Base-by-base conservation (phyloP, 805 yeast species). In the Wickerhamomyces sydowiorum region DNA sequence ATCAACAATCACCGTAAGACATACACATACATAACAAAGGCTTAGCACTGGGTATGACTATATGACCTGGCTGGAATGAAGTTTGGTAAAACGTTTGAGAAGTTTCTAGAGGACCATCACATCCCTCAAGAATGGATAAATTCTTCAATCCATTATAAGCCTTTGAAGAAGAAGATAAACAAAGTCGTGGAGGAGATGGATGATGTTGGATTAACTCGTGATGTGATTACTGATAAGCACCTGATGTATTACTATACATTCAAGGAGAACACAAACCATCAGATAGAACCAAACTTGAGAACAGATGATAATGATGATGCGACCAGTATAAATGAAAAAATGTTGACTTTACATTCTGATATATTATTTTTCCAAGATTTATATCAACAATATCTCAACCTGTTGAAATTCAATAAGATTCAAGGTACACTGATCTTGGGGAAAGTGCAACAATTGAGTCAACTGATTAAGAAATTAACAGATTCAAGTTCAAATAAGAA, bases 81-180 rank as follows among this genome's bases (percentile, higher is more conserved):
- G 70, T 84, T 85, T 57, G 90, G 87, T 5, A 85, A 84, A 57
- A 72, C 75, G 6, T 74, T 81, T 43, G 83, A 84, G 54, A 77
- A 80, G 51, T 73, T 79, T 2, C 67, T 85, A 20, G 67, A 66
- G 29, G 81, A 75, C 41, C 82, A 79, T 38, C 70, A 73, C 3
- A 67, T 83, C 14, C 91, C 91, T 6, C 68, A 65, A 22, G 82
- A 77, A 19, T 84, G 93, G 93, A 64, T 75, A 0, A 72, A 68
- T 23, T 73, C 76, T 7, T 86, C 89, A 13, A 82, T 84, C 36
- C 86, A 82, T 49, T 84, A 84, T 57, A 84, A 84, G 57, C 72
- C 78, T 3, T 59, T 84, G 44, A 84, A 84, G 56, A 85, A 84
- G 55, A 70, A 78, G 43, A 82, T 84, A 44, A 74, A 75, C 45